Evolutionary conservation across 352 stramenopile genomes (phyloP).

Genomic region (Blastocystis sp.): DNA sequence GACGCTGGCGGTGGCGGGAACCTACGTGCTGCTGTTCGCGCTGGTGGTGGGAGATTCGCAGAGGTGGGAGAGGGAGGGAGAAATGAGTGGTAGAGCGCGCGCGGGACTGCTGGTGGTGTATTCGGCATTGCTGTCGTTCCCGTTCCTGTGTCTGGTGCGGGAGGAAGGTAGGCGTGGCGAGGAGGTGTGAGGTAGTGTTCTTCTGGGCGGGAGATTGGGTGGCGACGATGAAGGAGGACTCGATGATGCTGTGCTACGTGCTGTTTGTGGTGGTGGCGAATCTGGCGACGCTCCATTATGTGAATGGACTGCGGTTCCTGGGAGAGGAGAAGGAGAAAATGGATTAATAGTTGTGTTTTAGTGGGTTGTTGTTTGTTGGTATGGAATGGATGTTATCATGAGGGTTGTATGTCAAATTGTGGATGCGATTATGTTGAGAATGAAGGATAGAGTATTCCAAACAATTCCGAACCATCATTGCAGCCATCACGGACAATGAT

Average conservation of each 20-base stretch:
- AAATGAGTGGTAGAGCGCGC: not conserved
- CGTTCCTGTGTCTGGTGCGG: not conserved
- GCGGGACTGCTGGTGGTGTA: not conserved
- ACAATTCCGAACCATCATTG: too few species aligned
- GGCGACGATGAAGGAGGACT: not conserved
- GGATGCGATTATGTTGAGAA: too few species aligned
- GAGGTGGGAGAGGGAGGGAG: not conserved
- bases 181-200: not conserved
- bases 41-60: not conserved
- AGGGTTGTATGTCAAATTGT: too few species aligned
- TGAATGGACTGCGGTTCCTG: constrained; percentile 39
- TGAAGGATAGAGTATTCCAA: too few species aligned
- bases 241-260: not conserved
- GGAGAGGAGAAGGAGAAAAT: constrained; percentile 25
- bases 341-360: not conserved
- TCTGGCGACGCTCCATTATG: constrained; percentile 23
- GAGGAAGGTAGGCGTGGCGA: not conserved
- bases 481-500: too few species aligned
- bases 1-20: not conserved
- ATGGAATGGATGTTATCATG: not conserved
- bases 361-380: not conserved
- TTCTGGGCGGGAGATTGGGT: not conserved
- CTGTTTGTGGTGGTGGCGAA: constrained; percentile 8
- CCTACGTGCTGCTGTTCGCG: not conserved
- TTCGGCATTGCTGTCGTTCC: not conserved